Conservation (phyloP, 352 stramenopile genomes). For the Phytophthora pini region DNA sequence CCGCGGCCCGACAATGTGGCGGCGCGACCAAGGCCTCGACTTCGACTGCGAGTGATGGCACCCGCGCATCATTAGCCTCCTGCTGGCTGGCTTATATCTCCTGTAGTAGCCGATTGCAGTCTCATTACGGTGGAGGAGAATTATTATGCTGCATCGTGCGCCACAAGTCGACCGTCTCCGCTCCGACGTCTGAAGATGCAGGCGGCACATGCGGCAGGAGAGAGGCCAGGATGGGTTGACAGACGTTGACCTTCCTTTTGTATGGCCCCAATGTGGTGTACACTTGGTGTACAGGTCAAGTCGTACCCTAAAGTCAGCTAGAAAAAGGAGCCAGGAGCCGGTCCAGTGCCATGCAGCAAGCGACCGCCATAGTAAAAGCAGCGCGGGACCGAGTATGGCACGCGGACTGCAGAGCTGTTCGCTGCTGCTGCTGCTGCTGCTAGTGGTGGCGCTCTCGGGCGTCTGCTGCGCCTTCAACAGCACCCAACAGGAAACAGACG, state of each 20-base stretch:
- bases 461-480: conserved; percentile 17
- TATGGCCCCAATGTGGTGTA: conserved; percentile 14
- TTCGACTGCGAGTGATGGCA: too few relatives aligned
- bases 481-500: conserved; percentile 4
- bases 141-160: not conserved
- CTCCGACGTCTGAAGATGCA: not conserved
- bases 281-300: conserved; percentile 25
- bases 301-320: conserved; percentile 25
- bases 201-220: conserved; percentile 7
- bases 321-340: conserved; percentile 12
- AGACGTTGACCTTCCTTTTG: conserved; percentile 20
- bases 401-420: conserved; percentile 13
- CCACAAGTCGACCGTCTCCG: not conserved
- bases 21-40: conserved; percentile 7
- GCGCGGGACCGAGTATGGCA: conserved; percentile 17
- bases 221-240: conserved; percentile 9
- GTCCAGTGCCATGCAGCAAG: conserved; percentile 24
- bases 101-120: too few relatives aligned
- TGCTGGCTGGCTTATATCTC: not conserved
- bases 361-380: conserved; percentile 24
- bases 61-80: too few relatives aligned
- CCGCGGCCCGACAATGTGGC: conserved; percentile 21
- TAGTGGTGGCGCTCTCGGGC: conserved; percentile 5
- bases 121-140: too few relatives aligned
- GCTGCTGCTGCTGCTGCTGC: conserved; percentile 16